Evolutionary conservation across 1,284 basidiomycete genomes (phyloP), one percentile per base, ranked within the genome.

Genomic region (Gymnopus androsaceus): DNA sequence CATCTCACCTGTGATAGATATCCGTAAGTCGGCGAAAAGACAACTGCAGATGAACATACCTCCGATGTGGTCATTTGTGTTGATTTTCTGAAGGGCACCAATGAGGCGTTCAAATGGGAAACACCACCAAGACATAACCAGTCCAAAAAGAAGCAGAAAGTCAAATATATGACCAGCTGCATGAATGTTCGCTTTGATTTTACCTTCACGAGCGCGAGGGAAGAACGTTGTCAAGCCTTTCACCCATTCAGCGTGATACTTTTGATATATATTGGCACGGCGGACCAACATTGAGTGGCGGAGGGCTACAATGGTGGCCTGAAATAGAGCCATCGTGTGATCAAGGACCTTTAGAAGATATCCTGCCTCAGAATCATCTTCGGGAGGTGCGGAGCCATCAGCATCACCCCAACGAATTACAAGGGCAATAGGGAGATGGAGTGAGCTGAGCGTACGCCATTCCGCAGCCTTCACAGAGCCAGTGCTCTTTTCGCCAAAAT

Each of bases 391-490:
- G n/a, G 14, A 23, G 14, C 52, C 4, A 51, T 54, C 30, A 37
- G 60, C 56, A 25, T 60, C 51, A 23, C 60, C 66, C 69, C 68
- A 72, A 23, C 68, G 53, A 23, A 59, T 58, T 34, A 71, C 60
- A 6, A 75, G 61, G 0, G 72, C 61, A 33, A 74, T 57, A 1
- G 69, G 69, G 7, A 75, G 55, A 48, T 67, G 66, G 4, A 74
- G 52, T 0, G 66, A 69, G 8, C 55, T 64, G 1, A 67, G 61
- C 7, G 63, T 64, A 1, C 66, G 60, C 74, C 74, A 76, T 58
- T 75, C 63, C 55, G 72, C 72, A 8, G 74, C 73, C 51, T 72
- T 74, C 36, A 72, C 55, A 4, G 61, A 64, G 2, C 74, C 73
- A 15, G 63, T 64, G 12, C 54, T 48, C 1, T 61, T 53, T 27